Evolutionary conservation across 169 alveolate species (phyloP).

Genomic region (Toxoplasma gondii): DNA sequence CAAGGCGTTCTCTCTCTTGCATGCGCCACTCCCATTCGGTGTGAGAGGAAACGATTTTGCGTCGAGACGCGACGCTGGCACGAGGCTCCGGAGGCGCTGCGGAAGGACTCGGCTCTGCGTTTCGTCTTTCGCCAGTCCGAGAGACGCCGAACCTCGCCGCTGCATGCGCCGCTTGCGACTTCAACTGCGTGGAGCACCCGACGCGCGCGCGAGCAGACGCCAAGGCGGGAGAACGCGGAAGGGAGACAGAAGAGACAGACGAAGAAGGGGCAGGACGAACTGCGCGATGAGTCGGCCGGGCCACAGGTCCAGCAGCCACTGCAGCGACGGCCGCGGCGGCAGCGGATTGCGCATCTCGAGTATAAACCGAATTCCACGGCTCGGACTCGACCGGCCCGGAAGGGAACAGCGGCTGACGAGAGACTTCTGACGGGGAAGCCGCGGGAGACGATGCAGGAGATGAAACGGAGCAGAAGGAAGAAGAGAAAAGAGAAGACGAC

Average conservation of each 20-base stretch:
- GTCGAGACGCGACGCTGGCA: not conserved
- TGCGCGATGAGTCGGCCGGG: not conserved
- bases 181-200: too few relatives aligned
- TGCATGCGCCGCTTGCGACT: too few relatives aligned
- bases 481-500: not conserved
- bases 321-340: slow-evolving; percentile 14
- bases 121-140: too few relatives aligned
- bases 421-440: not conserved
- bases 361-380: not conserved
- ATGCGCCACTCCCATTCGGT: not conserved
- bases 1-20: not conserved
- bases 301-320: not conserved
- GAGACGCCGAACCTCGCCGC: too few relatives aligned
- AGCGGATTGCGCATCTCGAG: not conserved
- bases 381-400: too few relatives aligned
- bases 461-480: slow-evolving; percentile 20
- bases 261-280: not conserved
- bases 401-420: not conserved
- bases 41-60: not conserved
- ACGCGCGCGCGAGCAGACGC: not conserved
- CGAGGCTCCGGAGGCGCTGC: not conserved
- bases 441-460: not conserved
- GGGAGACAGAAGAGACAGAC: not conserved
- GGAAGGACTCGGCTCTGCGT: not conserved
- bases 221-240: not conserved